A percentile compares a stretch with the other conserved stretches of the same genome.
Evolutionary conservation across 495 filamentous ascomycete species (phyloP).

Genomic region (Letharia columbiana): DNA sequence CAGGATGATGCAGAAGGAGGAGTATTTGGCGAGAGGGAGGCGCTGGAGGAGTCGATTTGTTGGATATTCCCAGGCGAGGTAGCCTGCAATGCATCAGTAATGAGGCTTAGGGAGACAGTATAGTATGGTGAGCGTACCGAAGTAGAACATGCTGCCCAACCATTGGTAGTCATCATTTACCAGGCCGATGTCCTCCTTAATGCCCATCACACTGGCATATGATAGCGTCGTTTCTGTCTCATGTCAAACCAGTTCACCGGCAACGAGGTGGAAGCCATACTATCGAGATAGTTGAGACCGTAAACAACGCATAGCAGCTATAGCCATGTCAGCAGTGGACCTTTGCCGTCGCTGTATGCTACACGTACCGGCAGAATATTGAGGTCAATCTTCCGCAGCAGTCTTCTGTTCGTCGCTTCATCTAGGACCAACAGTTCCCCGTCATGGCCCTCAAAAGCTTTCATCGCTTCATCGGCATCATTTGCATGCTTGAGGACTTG

Average conservation of each 20-base stretch:
- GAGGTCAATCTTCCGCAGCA: constrained; percentile 51
- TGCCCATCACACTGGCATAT: constrained; percentile 55
- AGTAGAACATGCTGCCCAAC: constrained; percentile 53
- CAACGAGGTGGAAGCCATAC: constrained; percentile 26
- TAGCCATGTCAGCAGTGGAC: constrained; percentile 18
- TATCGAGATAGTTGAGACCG: constrained; percentile 57
- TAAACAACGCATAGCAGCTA: constrained; percentile 48
- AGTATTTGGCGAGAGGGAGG: constrained; percentile 52
- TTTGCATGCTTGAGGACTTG: constrained; percentile 13
- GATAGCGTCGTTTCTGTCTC: constrained; percentile 51
- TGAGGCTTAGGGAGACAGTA: background rate
- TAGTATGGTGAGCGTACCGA: constrained; percentile 32
- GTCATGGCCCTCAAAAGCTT: constrained; percentile 41
- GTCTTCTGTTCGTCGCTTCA: constrained; percentile 45
- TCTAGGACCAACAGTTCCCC: constrained; percentile 46
- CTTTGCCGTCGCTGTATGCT: background rate
- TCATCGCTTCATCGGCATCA: constrained; percentile 51
- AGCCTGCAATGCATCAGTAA: constrained; percentile 31
- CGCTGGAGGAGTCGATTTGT: constrained; percentile 52
- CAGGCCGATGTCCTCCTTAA: constrained; percentile 43
- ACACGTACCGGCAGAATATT: constrained; percentile 50
- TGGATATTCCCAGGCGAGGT: constrained; percentile 57
- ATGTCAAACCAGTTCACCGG: background rate
- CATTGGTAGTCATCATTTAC: constrained; percentile 43
- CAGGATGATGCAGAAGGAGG: constrained; percentile 45